phyloP scores from a whole-genome alignment of 768 basidiomycete genomes.

The Naganishia friedmannii region DNA sequence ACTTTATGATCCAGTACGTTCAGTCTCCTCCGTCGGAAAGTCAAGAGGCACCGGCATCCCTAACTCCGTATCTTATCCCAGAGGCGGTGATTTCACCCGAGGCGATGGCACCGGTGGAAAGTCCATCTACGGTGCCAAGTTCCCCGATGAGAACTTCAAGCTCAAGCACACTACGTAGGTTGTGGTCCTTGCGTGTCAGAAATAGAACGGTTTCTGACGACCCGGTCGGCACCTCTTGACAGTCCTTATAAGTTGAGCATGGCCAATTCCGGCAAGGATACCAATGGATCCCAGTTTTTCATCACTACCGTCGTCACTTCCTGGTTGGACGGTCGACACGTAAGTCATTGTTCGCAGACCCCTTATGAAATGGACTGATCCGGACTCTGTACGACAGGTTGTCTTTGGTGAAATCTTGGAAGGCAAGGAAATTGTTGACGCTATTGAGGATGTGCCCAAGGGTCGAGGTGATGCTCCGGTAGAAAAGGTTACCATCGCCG shows the following conservation, averaged over 20 bases:
- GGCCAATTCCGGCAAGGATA: slow-evolving; percentile 93
- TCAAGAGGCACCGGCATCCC: not conserved
- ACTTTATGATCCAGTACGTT: slow-evolving; percentile 65
- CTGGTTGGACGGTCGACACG: slow-evolving; percentile 90
- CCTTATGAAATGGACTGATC: no score
- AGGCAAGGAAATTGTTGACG: slow-evolving; percentile 79
- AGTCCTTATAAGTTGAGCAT: slow-evolving; percentile 65
- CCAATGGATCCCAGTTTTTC: slow-evolving; percentile 91
- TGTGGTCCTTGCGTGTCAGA: not conserved
- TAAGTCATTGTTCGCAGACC: slow-evolving; percentile 45
- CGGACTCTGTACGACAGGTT: slow-evolving; percentile 62
- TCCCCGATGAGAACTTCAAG: slow-evolving; percentile 98
- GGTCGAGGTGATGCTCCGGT: slow-evolving; percentile 67
- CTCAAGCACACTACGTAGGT: slow-evolving; percentile 69
- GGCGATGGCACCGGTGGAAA: slow-evolving; percentile 53
- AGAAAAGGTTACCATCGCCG: slow-evolving; percentile 73
- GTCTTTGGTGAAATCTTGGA: slow-evolving; percentile 90
- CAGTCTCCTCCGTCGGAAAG: slow-evolving; percentile 41
- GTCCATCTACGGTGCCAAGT: slow-evolving; percentile 77
- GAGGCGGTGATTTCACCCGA: slow-evolving; percentile 83
- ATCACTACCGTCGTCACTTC: slow-evolving; percentile 81
- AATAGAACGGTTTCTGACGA: not conserved
- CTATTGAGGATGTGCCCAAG: slow-evolving; percentile 73
- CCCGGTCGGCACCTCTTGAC: not conserved
- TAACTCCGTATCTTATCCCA: not conserved